Conservation (phyloP, 1,284 basidiomycete species). For the Lentinula novae-zelandiae region DNA sequence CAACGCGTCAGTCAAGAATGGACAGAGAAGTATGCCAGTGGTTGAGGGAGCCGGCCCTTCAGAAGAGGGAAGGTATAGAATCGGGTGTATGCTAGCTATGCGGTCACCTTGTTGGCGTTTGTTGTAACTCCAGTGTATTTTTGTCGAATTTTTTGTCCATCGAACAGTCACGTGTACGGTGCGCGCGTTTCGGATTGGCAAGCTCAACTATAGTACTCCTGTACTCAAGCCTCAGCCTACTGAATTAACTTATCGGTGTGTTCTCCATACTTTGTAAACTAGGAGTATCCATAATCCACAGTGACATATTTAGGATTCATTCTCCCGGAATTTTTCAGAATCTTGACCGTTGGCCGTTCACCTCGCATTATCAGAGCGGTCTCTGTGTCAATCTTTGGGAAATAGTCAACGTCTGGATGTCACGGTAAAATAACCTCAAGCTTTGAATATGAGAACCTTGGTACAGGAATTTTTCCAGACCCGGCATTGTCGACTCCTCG, state of each 20-base stretch:
- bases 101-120: neutral
- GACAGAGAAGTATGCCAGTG: constrained; percentile 74
- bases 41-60: neutral
- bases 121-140: no score
- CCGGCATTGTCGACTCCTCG: no score
- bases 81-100: neutral
- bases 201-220: no score
- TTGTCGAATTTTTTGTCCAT: no score
- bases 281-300: neutral
- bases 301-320: no score
- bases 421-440: no score
- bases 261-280: neutral
- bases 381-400: neutral
- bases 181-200: no score
- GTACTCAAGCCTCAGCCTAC: no score
- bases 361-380: neutral
- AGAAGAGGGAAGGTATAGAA: neutral
- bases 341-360: neutral
- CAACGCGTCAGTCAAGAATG: constrained; percentile 89
- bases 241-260: neutral
- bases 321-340: neutral
- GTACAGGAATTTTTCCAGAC: no score
- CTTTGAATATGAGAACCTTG: no score
- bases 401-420: neutral
- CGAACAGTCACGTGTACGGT: no score